Evolutionary conservation across 495 filamentous ascomycete genomes (phyloP).

Genomic region (Penicillium psychrofluorescens): DNA sequence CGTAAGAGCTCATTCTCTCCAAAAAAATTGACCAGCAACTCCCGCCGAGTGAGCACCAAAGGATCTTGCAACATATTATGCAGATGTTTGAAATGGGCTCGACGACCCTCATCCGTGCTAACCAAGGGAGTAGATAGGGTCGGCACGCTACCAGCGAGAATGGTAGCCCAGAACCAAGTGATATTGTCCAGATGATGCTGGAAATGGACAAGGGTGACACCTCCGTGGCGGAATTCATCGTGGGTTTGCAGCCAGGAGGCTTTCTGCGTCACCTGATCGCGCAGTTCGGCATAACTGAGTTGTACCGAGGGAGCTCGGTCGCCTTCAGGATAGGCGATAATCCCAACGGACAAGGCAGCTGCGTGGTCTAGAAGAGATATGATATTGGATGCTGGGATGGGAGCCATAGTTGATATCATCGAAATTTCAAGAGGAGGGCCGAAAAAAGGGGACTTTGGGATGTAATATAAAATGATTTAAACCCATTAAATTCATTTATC

Average conservation of each 20-base stretch:
- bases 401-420: not conserved
- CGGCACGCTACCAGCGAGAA: slow-evolving; percentile 29
- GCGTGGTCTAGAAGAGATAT: not conserved
- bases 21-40: not conserved
- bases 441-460: too few relatives aligned
- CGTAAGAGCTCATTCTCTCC: not conserved
- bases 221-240: not conserved
- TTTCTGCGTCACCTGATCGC: not conserved
- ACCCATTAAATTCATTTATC: too few relatives aligned
- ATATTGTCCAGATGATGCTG: slow-evolving; percentile 31
- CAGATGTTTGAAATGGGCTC: slow-evolving; percentile 13
- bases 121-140: slow-evolving; percentile 32
- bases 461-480: too few relatives aligned
- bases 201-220: slow-evolving; percentile 16
- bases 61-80: slow-evolving; percentile 5
- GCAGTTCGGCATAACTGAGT: not conserved
- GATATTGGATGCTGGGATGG: not conserved
- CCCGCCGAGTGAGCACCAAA: slow-evolving; percentile 7
- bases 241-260: not conserved
- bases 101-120: slow-evolving; percentile 14
- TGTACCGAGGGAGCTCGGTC: not conserved
- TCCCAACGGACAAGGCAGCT: not conserved
- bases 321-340: not conserved
- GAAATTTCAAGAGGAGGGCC: too few relatives aligned
- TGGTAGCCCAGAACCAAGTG: slow-evolving; percentile 36